A percentile compares a stretch with the other conserved stretches of the same genome.
Evolutionary conservation across 31 red algal genomes (phyloP).

Genomic region (Odonthalia washingtoniensis): DNA sequence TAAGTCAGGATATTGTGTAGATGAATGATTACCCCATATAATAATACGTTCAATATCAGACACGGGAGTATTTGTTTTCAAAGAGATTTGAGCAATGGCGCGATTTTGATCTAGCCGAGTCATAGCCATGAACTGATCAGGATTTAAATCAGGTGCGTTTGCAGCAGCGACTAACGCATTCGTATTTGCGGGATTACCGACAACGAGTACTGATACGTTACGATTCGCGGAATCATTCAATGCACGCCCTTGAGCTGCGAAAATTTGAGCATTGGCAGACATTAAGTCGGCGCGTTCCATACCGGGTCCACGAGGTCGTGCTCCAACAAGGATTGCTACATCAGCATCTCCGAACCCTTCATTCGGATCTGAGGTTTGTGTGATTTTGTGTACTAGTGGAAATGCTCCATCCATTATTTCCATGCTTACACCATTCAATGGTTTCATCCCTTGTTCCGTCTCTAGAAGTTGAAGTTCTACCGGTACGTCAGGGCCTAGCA

Average conservation of each 20-base stretch:
- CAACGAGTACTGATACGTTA: conserved; percentile 83
- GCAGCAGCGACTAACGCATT: conserved; percentile 90
- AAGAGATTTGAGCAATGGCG: conserved; percentile 78
- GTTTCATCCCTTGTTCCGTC: conserved; percentile 86
- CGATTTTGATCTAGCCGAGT: conserved; percentile 98
- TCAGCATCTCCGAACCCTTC: conserved; percentile 89
- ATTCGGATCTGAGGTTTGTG: conserved; percentile 75
- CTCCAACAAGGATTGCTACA: conserved; percentile 92
- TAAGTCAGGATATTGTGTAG: conserved; percentile 98
- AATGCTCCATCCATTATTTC: conserved; percentile 98
- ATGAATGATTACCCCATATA: conserved; percentile 99
- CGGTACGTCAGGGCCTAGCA: conserved; percentile 91
- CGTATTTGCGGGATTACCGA: conserved; percentile 97
- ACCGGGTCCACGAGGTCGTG: conserved; percentile 90
- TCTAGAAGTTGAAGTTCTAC: conserved; percentile 91
- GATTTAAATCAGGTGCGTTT: conserved; percentile 85
- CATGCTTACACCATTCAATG: conserved; percentile 93
- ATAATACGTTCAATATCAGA: conserved; percentile 72
- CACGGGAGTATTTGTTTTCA: conserved; percentile 61
- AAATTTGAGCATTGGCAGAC: conserved; percentile 91
- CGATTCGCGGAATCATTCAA: conserved; percentile 79
- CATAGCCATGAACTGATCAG: conserved; percentile 91
- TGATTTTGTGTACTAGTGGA: conserved; percentile 82
- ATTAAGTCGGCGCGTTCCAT: conserved; percentile 98
- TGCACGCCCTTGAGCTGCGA: conserved; percentile 91